Percentiles rank a stretch among this genome's conserved stretches.
These are phyloP conservation scores for Trichoderma sp. DNA, from an alignment of 2,329 filamentous ascomycete species.

Conservation along the genomic window DNA sequence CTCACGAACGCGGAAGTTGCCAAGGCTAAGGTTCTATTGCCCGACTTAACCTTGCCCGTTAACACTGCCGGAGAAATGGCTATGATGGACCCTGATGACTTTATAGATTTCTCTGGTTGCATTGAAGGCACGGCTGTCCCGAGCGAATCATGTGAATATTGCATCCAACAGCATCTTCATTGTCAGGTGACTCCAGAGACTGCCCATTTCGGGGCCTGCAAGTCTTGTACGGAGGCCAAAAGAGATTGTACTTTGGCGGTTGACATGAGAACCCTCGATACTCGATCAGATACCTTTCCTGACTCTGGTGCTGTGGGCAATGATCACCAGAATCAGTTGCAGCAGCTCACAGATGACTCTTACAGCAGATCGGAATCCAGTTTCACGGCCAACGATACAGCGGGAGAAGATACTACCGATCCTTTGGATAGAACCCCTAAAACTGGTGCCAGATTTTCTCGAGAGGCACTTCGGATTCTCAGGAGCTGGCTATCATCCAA, in stretches of 20 bases:
- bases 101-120: background rate
- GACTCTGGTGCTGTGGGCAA: background rate
- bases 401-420: background rate
- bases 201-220: background rate
- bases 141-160: background rate
- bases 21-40: background rate
- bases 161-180: background rate
- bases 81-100: background rate
- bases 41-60: background rate
- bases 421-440: background rate
- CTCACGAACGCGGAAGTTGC: background rate
- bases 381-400: background rate
- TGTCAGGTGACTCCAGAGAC: background rate
- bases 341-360: background rate
- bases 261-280: background rate
- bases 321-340: background rate
- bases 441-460: conserved; percentile 47
- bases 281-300: background rate
- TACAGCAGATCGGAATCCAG: background rate
- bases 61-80: background rate
- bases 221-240: background rate
- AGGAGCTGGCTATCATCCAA: conserved; percentile 78
- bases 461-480: conserved; percentile 69
- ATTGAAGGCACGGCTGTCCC: background rate
- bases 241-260: background rate